Evolutionary conservation across 345 rosid species (phyloP).

Genomic region (Ailanthus altissimus): DNA sequence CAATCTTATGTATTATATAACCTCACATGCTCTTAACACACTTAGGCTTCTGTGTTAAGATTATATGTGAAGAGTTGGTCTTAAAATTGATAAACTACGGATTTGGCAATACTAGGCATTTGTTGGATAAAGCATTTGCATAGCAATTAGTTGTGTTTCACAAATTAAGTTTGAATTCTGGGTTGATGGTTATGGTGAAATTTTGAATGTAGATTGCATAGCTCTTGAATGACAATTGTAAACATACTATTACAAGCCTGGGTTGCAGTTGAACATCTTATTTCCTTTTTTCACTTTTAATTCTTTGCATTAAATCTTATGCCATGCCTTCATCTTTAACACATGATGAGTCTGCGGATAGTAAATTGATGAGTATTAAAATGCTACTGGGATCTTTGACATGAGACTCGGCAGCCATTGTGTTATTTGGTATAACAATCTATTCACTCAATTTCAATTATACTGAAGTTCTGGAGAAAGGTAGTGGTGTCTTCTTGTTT

Average conservation of each 20-base stretch:
- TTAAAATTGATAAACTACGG: neutral
- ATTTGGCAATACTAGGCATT: neutral
- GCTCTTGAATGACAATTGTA: neutral
- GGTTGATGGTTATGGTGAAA: neutral
- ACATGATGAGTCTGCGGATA: too few relatives aligned
- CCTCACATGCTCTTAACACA: neutral
- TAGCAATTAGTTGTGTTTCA: neutral
- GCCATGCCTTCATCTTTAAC: too few relatives aligned
- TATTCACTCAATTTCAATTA: neutral
- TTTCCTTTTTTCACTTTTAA: too few relatives aligned
- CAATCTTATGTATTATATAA: too few relatives aligned
- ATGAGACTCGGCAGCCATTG: neutral
- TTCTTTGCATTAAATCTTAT: too few relatives aligned
- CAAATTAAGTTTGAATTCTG: too few relatives aligned
- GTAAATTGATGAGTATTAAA: neutral
- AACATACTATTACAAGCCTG: neutral
- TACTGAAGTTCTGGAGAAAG: neutral
- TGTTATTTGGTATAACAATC: neutral
- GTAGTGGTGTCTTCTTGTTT: neutral
- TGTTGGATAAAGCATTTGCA: neutral
- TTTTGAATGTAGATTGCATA: neutral
- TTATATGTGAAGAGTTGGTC: neutral
- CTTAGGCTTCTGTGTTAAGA: neutral
- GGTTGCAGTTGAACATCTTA: too few relatives aligned
- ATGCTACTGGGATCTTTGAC: neutral